Conservation (phyloP, 1,284 basidiomycete species). For the Microbotryum intermedium region DNA sequence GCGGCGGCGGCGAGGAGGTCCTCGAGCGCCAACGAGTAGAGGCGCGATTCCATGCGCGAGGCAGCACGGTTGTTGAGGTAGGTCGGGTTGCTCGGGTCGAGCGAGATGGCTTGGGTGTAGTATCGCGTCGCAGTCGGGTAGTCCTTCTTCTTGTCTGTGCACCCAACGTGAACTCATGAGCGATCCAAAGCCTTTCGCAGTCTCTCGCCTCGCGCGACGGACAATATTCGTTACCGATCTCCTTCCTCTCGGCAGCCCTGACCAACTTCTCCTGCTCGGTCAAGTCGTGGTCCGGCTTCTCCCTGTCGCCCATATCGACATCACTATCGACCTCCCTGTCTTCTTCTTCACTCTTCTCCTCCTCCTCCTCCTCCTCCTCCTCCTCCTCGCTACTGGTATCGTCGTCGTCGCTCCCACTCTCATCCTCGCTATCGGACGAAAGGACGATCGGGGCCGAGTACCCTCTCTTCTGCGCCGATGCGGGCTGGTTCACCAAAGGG, state of each 20-base stretch:
- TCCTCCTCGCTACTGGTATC: not conserved
- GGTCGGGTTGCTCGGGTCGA: constrained; percentile 59
- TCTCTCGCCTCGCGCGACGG: not conserved
- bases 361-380: not conserved
- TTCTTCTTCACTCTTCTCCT: too few relatives aligned
- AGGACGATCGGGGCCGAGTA: not conserved
- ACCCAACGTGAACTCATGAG: too few relatives aligned
- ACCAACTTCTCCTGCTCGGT: constrained; percentile 7
- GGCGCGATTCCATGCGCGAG: constrained; percentile 70
- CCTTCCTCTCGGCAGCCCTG: constrained; percentile 17
- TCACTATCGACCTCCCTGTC: not conserved
- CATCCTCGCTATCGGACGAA: constrained; percentile 2
- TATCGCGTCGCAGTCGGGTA: constrained; percentile 53
- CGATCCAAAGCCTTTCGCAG: not conserved
- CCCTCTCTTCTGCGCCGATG: not conserved
- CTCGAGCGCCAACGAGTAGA: constrained; percentile 59
- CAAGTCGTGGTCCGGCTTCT: constrained; percentile 21
- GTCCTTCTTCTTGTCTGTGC: constrained; percentile 21
- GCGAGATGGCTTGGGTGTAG: constrained; percentile 66
- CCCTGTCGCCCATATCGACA: not conserved
- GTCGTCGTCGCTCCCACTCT: not conserved
- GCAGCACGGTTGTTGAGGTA: constrained; percentile 80
- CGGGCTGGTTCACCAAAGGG: too few relatives aligned
- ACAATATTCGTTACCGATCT: constrained; percentile 21
- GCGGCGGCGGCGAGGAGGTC: constrained; percentile 68